These are phyloP conservation scores for Westerdykella sp. DNA, from an alignment of 2,329 filamentous ascomycete species.

Conservation along the genomic window DNA sequence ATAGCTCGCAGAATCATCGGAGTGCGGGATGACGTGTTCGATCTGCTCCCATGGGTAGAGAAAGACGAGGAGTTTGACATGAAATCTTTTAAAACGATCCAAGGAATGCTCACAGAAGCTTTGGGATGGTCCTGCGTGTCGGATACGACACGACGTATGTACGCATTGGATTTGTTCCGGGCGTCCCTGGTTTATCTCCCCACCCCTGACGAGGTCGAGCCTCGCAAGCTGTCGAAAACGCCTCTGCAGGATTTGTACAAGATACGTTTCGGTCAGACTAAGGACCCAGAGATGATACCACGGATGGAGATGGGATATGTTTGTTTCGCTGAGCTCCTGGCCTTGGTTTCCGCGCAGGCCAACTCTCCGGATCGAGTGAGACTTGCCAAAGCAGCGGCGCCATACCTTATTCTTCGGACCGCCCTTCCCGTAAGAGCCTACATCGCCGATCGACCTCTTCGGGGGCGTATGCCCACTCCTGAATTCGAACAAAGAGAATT, in stretches of 20 bases:
- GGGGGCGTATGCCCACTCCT: constrained; percentile 84
- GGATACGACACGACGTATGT: constrained; percentile 61
- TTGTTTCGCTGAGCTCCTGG: constrained; percentile 66
- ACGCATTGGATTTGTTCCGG: constrained; percentile 69
- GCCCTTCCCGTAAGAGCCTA: constrained; percentile 78
- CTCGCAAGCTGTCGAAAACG: constrained; percentile 40
- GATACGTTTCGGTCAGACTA: constrained; percentile 64
- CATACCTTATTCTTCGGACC: constrained; percentile 74
- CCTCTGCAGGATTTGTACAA: constrained; percentile 59
- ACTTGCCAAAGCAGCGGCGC: constrained; percentile 69
- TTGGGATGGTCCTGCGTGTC: constrained; percentile 62
- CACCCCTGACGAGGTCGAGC: constrained; percentile 53
- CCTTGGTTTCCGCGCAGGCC: constrained; percentile 49
- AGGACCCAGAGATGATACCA: constrained; percentile 57
- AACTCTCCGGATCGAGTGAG: constrained; percentile 44
- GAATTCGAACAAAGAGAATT: constrained; percentile 74
- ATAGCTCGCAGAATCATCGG: constrained; percentile 36
- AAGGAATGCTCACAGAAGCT: constrained; percentile 65
- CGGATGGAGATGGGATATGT: constrained; percentile 71
- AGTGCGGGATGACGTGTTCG: constrained; percentile 28
- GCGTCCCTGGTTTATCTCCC: constrained; percentile 74
- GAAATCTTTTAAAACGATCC: constrained; percentile 61
- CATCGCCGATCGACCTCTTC: constrained; percentile 74
- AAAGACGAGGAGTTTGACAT: constrained; percentile 79
- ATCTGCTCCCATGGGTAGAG: constrained; percentile 13